Evolutionary conservation across 192 early-diverging fungal genomes (phyloP).

Genomic region (Helicostylum pulchrum): DNA sequence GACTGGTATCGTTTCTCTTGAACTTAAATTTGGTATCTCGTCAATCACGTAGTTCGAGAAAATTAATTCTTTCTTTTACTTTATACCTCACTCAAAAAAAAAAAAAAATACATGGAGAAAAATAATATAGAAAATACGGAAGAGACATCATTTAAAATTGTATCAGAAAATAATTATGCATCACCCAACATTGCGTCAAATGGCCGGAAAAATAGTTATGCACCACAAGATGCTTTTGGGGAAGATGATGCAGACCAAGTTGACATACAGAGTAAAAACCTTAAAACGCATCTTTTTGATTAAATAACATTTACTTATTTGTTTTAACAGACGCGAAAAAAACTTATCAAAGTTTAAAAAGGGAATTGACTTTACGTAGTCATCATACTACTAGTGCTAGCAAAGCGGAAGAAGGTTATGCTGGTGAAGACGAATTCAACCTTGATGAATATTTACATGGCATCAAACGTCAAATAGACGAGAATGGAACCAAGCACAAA

Average conservation of each 20-base stretch:
- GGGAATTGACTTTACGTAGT: constrained; percentile 29
- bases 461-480: neutral
- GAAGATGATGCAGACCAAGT: constrained; percentile 1
- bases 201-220: neutral
- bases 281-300: neutral
- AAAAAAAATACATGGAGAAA: too few species aligned
- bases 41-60: too few species aligned
- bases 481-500: constrained; percentile 17
- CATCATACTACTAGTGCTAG: constrained; percentile 21
- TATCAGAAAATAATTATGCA: too few species aligned
- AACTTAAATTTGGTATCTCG: too few species aligned
- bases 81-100: too few species aligned
- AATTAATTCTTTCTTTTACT: too few species aligned
- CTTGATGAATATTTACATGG: constrained; percentile 25
- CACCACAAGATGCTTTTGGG: neutral
- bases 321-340: constrained; percentile 20
- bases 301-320: neutral
- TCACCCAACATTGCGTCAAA: too few species aligned
- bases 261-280: constrained; percentile 1
- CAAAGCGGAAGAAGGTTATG: constrained; percentile 26
- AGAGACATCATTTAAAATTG: too few species aligned
- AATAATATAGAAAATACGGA: too few species aligned
- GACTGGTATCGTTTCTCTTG: too few species aligned
- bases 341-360: constrained; percentile 17
- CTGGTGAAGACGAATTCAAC: constrained; percentile 25